Evolutionary conservation across 169 alveolate genomes (phyloP), one percentile per base, ranked within the genome.

Genomic region (Cryptosporidium andersoni): DNA sequence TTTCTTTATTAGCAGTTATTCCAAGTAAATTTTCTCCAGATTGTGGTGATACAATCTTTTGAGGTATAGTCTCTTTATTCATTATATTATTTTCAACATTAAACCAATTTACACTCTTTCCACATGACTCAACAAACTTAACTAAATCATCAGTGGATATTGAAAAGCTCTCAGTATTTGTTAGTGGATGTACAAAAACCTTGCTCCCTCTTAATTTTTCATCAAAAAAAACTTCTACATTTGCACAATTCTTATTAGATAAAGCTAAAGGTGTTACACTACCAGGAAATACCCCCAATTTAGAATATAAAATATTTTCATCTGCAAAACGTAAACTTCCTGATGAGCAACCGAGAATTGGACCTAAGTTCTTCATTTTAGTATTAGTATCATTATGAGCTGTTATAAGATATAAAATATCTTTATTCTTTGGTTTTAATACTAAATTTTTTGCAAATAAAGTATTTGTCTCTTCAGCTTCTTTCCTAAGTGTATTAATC

Each of bases 1-100:
- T 88, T 40, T 81, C 90, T 74, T 95, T 93, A 58, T 91, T 92
- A 43, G 89, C 91, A 45, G 92, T 91, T 34, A 94, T 90, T 11
- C 95, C 94, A n/a, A 94, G 90, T 25, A 89, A 82, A 66, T 82
- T 91, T 4, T 80, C 82, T 43, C 81, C 67, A 36, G 89, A 60
- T 37, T 89, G 60, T 37, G 82, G 81, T 49, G 88, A 81, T 4
- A 81, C 80, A 65, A 64, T 64, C 53, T 66, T 81, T 64, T 85
- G 64, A 51, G 85, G 80, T 16, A 74, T 66, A 62, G 91, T 81
- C 89, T 88, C 93, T 12, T 55, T 55, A 55, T 55, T 47, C 4
- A 2, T 6, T 5, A 9, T 9, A 5, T 16, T 1, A 14, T 88
- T 89, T 25, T 80, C 80, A 51, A 82, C 42, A 51, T 80, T 80